Base-by-base conservation (phyloP, 495 filamentous ascomycete species). In the Darksidea phi region DNA sequence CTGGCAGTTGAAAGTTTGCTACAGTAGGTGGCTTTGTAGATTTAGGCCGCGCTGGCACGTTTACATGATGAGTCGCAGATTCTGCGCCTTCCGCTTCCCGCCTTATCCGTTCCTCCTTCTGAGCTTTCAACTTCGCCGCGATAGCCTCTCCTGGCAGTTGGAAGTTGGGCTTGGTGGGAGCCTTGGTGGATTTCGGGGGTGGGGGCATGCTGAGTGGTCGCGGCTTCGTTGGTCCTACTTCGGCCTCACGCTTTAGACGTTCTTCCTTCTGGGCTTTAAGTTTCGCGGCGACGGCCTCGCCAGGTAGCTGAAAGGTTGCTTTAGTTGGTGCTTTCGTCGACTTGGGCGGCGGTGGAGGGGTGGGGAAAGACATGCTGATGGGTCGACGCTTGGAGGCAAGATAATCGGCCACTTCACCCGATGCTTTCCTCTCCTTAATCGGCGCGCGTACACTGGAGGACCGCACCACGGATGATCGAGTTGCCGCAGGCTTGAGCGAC, bases 131-230 rank as follows among this genome's bases (percentile, higher is more conserved):
- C 54, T 82, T 83, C 8, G 83, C 84, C 20, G 87, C 86, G 38
- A 89, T 77, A 23, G 84, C 87, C 57, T 90, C 88, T 36, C 88
- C 86, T 0, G 87, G 86, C 25, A 92, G 77, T 65, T 86, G 82
- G 69, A 90, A 92, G 21, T 74, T 81, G 10, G 88, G 74, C 34
- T 75, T 79, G 11, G 86, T 88, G 13, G 80, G 80, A 5, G 79
- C 70, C 64, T 84, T 88, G 34, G 71, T 77, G 0, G 86, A 87
- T 38, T 72, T 86, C 82, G 61, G 72, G 63, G 63, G 73, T 61
- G 59, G 74, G 32, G 71, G 75, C 56, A 45, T 38, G 24, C 26
- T 59, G 20, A 59, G 38, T 12, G 46, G 20, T 5, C 46, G 46
- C 17, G 18, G 17, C 20, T 41, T 49, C 17, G 8, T 34, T 23